Evolutionary conservation across 2,329 filamentous ascomycete species (phyloP), one percentile per base, ranked within the genome.

Genomic region (Leptographium galeiforme): DNA sequence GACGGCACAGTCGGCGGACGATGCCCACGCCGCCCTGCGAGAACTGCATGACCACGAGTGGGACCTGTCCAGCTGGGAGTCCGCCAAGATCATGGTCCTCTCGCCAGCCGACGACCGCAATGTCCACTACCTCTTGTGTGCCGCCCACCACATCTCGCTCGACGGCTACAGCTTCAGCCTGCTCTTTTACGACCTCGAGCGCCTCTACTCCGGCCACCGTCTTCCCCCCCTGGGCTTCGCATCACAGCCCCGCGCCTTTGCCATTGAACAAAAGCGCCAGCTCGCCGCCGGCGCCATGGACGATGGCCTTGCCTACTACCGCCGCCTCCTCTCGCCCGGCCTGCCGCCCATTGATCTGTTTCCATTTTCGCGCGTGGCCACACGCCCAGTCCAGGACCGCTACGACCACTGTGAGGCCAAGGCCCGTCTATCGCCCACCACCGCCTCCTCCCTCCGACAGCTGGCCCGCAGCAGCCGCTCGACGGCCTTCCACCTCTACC

Each of bases 401-500:
- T 52, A 61, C 55, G 10, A 18, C 6, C 25, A 49, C 10, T 25
- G 32, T 14, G n/a, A 4, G 1, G 33, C 18, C 50, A 8, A 32
- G 8, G 8, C 8, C 11, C 3, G 2, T 3, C 12, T 47, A 8
- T 2, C 5, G 2, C 3, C 40, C 2, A 4, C n/a, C 6, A 5
- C 36, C 11, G 43, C 8, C 12, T 6, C 14, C 14, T 25, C 33
- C 10, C 11, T 47, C 19, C n/a, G 30, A 2, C 14, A n/a, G n/a
- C 14, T 39, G 19, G 25, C 19, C 30, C 30, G 36, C 19, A 1
- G 16, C 14, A 7, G 18, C 13, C 2, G 46, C 6, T 33, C 44
- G 75, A 0, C 63, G 62, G 12, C 57, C 61, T 8, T 67, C 67
- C 30, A 55, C 62, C 54, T 70, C 56, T 63, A 67, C 57, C 59